phyloP scores from a whole-genome alignment of 1,139 yeast genomes.

The Lodderomyces metapsilosis region DNA sequence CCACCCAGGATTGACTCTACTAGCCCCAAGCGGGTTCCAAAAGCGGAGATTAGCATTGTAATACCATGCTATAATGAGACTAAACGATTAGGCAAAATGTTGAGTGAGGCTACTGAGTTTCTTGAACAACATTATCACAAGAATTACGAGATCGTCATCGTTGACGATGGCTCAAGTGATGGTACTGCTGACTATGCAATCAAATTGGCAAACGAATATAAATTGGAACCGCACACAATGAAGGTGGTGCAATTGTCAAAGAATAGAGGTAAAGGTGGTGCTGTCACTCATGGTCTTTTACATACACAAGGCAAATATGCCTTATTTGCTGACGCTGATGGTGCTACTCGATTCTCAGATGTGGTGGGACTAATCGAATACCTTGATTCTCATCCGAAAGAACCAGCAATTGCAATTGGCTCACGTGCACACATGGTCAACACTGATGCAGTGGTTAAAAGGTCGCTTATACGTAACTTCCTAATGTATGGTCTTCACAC shows the following conservation, averaged over 20 bases:
- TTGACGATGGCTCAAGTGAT: conserved; percentile 91
- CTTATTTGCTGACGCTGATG: conserved; percentile 96
- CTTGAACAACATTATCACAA: conserved; percentile 36
- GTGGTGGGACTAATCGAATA: conserved; percentile 50
- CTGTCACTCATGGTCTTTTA: conserved; percentile 90
- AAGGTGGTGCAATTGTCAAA: conserved; percentile 65
- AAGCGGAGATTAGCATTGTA: conserved; percentile 65
- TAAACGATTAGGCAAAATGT: conserved; percentile 66
- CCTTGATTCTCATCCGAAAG: conserved; percentile 26
- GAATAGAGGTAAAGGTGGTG: conserved; percentile 97
- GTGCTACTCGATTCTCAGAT: conserved; percentile 85
- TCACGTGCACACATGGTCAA: conserved; percentile 96
- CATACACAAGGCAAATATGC: conserved; percentile 70
- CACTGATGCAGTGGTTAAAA: conserved; percentile 92
- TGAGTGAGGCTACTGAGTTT: conserved; percentile 69
- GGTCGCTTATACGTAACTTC: conserved; percentile 84
- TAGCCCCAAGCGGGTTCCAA: conserved; percentile 19
- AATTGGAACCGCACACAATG: conserved; percentile 57
- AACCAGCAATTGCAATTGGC: conserved; percentile 75
- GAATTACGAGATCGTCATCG: conserved; percentile 74
- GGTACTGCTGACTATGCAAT: conserved; percentile 75
- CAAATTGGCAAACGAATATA: conserved; percentile 52
- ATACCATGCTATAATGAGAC: conserved; percentile 93
- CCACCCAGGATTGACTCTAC: conserved; percentile 27
- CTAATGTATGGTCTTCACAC: conserved; percentile 92